A percentile compares a stretch with the other conserved stretches of the same genome.
Conservation (phyloP, 768 basidiomycete genomes). For the Dacryopinax primogenitus region DNA sequence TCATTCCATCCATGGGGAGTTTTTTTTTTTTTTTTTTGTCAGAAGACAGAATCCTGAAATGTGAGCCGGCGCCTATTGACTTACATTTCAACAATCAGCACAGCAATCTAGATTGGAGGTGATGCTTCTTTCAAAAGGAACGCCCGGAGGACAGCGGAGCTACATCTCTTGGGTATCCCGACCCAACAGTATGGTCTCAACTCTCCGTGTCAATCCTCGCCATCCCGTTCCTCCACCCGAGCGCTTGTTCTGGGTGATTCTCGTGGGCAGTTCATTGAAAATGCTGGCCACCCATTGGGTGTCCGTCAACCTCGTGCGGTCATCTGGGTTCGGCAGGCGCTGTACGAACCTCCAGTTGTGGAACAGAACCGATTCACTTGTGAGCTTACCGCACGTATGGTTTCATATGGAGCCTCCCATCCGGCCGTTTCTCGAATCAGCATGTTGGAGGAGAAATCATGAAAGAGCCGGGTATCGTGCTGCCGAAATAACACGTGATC, state of each 20-base stretch:
- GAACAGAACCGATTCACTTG: background rate
- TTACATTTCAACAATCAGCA: too few relatives aligned
- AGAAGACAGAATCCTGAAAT: too few relatives aligned
- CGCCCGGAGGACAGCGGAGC: background rate
- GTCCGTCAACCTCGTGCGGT: slow-evolving; percentile 80
- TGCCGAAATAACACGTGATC: slow-evolving; percentile 88
- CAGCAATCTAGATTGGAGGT: too few relatives aligned
- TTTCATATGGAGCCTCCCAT: slow-evolving; percentile 81
- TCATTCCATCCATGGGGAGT: too few relatives aligned
- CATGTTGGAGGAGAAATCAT: slow-evolving; percentile 56
- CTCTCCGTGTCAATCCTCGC: slow-evolving; percentile 60
- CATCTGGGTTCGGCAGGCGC: slow-evolving; percentile 59
- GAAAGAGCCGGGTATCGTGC: slow-evolving; percentile 80
- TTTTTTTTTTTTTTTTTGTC: too few relatives aligned
- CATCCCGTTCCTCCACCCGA: slow-evolving; percentile 61
- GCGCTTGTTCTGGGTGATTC: slow-evolving; percentile 48
- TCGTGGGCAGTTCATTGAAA: slow-evolving; percentile 40
- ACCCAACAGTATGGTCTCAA: slow-evolving; percentile 36
- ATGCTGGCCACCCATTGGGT: slow-evolving; percentile 62
- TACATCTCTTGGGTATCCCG: background rate
- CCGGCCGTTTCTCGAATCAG: slow-evolving; percentile 74
- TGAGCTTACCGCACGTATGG: slow-evolving; percentile 54
- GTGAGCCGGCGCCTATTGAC: too few relatives aligned
- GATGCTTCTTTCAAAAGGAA: too few relatives aligned
- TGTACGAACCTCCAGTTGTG: slow-evolving; percentile 22